Percentiles rank a stretch among this genome's conserved stretches.
Conservation (phyloP, 2,329 filamentous ascomycete species). For the Aureobasidium melanogenum region DNA sequence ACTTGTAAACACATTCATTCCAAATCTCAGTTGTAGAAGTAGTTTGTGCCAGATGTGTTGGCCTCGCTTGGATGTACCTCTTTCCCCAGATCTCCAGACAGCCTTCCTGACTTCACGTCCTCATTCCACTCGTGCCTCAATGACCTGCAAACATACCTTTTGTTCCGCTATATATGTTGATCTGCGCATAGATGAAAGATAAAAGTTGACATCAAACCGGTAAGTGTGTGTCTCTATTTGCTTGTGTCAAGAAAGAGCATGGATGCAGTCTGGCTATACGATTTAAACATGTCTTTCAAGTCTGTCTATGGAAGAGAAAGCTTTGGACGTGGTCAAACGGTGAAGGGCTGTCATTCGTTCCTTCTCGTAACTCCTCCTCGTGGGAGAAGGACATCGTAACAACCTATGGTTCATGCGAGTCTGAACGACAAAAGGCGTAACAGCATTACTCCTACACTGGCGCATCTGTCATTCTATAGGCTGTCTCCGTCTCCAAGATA, state of each 20-base stretch:
- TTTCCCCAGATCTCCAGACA: not conserved
- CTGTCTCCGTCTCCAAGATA: not conserved
- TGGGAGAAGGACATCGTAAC: not conserved
- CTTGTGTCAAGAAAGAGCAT: not conserved
- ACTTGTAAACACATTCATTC: not conserved
- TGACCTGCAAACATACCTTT: not conserved
- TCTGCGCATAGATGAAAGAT: not conserved
- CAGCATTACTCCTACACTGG: not conserved
- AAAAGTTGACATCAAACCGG: not conserved
- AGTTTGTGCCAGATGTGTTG: not conserved
- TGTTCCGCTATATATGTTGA: not conserved
- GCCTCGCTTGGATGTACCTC: not conserved
- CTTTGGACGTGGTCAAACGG: not conserved
- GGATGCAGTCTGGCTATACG: not conserved
- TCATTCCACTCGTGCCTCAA: not conserved
- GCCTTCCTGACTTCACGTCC: not conserved
- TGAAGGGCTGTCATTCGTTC: not conserved
- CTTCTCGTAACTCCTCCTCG: not conserved
- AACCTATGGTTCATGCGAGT: not conserved
- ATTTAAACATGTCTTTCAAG: not conserved
- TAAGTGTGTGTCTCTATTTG: not conserved
- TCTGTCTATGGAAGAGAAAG: not conserved
- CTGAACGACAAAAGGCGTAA: not conserved
- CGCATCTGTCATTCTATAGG: not conserved
- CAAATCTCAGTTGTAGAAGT: not conserved